These are phyloP conservation scores for Atkinsonella hypoxylon DNA, from an alignment of 2,329 filamentous ascomycete genomes.

Conservation along the genomic window DNA sequence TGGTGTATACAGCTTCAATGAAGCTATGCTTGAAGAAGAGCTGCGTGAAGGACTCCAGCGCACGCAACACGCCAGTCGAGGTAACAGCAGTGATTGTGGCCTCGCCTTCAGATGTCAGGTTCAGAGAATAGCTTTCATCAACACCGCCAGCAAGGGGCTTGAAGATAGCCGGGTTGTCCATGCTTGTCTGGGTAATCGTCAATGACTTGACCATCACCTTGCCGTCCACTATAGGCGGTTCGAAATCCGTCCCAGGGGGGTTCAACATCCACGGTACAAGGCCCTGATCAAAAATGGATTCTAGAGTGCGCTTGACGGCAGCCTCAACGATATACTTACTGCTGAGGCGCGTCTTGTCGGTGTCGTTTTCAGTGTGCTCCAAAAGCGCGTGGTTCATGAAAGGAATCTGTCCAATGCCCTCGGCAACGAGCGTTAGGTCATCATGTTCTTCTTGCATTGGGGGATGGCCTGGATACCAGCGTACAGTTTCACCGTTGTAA, in stretches of 20 bases:
- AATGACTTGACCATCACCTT: slow-evolving; percentile 46
- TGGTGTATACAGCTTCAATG: slow-evolving; percentile 51
- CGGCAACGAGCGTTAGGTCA: slow-evolving; percentile 2
- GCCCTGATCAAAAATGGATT: slow-evolving; percentile 53
- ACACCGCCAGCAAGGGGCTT: slow-evolving; percentile 51
- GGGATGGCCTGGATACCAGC: slow-evolving; percentile 12
- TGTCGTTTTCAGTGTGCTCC: slow-evolving; percentile 26
- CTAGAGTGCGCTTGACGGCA: slow-evolving; percentile 46
- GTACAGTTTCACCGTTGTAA: slow-evolving; percentile 37
- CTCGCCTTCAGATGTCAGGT: slow-evolving; percentile 42
- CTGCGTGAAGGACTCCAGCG: slow-evolving; percentile 66
- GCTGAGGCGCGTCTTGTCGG: slow-evolving; percentile 30
- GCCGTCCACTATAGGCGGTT: slow-evolving; percentile 37
- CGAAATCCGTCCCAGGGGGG: slow-evolving; percentile 48
- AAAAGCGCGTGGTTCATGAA: neutral
- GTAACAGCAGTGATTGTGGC: slow-evolving; percentile 53
- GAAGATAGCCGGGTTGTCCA: slow-evolving; percentile 40
- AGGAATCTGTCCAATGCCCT: neutral
- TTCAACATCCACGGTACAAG: slow-evolving; percentile 73
- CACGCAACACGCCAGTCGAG: slow-evolving; percentile 57
- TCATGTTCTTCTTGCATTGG: slow-evolving; percentile 14
- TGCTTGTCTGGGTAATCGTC: slow-evolving; percentile 45
- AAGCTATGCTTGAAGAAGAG: slow-evolving; percentile 63
- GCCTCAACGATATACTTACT: slow-evolving; percentile 43
- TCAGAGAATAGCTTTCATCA: slow-evolving; percentile 66